Evolutionary conservation across 805 yeast genomes (phyloP).

Genomic region (Pichia gijzeniarum): DNA sequence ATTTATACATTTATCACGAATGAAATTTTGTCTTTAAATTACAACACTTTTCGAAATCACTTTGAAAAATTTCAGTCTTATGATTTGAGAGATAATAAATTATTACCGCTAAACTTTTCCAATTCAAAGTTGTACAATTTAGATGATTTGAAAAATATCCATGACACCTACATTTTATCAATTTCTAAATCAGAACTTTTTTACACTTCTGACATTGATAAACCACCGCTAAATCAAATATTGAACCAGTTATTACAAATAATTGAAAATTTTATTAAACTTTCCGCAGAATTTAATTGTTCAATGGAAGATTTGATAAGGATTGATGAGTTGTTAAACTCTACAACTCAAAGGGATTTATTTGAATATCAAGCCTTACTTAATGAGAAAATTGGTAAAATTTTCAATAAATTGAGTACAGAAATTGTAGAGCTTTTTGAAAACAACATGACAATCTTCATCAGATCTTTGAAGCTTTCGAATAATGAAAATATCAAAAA

Average conservation of each 20-base stretch:
- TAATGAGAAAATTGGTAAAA: constrained; percentile 27
- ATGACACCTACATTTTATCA: constrained; percentile 29
- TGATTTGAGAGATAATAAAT: constrained; percentile 2
- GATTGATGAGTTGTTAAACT: not conserved
- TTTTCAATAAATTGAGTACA: constrained; percentile 35
- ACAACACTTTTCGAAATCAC: constrained; percentile 21
- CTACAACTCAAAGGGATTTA: constrained; percentile 15
- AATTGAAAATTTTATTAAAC: constrained; percentile 34
- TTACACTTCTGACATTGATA: constrained; percentile 8
- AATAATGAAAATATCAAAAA: constrained; percentile 40
- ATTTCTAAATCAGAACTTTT: constrained; percentile 28
- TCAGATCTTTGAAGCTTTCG: constrained; percentile 49
- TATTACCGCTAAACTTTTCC: constrained; percentile 2
- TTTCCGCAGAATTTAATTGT: constrained; percentile 28
- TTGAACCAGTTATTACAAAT: constrained; percentile 14
- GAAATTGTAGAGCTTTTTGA: constrained; percentile 40
- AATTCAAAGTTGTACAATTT: constrained; percentile 33
- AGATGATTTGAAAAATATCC: constrained; percentile 41
- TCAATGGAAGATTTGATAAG: constrained; percentile 10
- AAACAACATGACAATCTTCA: constrained; percentile 32
- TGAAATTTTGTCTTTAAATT: constrained; percentile 41
- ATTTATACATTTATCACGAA: constrained; percentile 37
- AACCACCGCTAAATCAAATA: constrained; percentile 2
- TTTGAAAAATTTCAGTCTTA: constrained; percentile 10
- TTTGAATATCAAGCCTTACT: constrained; percentile 21